A percentile compares a stretch with the other conserved stretches of the same genome.
Conservation (phyloP, 179 eudicot genomes). For the Silene noctiflora region DNA sequence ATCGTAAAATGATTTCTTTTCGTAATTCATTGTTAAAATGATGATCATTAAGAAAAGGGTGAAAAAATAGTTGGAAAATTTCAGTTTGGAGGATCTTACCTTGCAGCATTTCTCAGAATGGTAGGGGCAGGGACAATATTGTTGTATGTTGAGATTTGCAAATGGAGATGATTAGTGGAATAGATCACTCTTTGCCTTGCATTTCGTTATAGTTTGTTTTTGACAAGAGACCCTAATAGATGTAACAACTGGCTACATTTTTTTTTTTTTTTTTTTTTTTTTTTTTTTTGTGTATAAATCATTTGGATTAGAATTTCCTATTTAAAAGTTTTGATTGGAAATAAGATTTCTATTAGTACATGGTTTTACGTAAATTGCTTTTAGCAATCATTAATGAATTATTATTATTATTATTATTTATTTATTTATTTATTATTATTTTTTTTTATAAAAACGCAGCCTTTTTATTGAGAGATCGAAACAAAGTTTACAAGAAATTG, state of each 20-base stretch:
- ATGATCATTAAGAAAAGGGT: background rate
- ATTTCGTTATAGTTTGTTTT: slow-evolving; percentile 34
- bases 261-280: background rate
- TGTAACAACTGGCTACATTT: slow-evolving; percentile 33
- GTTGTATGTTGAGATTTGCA: slow-evolving; percentile 19
- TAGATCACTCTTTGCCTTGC: slow-evolving; percentile 39
- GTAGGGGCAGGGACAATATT: slow-evolving; percentile 15
- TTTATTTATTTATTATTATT: too few relatives aligned
- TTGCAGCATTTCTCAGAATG: slow-evolving; percentile 46
- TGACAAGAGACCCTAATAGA: slow-evolving; percentile 5
- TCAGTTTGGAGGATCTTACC: slow-evolving; percentile 29
- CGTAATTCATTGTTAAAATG: background rate
- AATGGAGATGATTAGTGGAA: slow-evolving; percentile 35
- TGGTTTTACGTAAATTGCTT: too few relatives aligned
- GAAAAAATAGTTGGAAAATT: background rate
- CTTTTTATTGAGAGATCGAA: too few relatives aligned
- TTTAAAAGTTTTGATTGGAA: too few relatives aligned
- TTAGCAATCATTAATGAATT: too few relatives aligned
- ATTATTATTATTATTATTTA: too few relatives aligned
- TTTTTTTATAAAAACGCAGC: too few relatives aligned
- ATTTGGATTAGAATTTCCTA: too few relatives aligned
- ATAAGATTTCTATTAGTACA: too few relatives aligned
- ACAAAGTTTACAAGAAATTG: too few relatives aligned
- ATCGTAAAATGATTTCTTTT: slow-evolving; percentile 5
- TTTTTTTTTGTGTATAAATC: too few relatives aligned